phyloP scores from a whole-genome alignment of 2,329 filamentous ascomycete species.

The Penicillium sp. region DNA sequence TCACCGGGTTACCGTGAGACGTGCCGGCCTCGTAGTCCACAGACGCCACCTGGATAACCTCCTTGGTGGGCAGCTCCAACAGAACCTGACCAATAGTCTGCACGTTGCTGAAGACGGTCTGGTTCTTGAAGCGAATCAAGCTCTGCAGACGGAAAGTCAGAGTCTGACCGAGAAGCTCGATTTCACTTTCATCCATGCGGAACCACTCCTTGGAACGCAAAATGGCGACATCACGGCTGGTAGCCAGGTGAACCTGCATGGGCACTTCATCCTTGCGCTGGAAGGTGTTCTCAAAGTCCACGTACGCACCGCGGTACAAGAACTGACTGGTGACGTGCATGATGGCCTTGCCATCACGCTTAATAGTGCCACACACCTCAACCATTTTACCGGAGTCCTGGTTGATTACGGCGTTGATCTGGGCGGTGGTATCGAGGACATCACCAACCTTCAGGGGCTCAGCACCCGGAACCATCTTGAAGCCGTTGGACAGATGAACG shows the following conservation, averaged over 20 bases:
- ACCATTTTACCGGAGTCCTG: constrained; percentile 99
- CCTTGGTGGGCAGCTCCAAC: constrained; percentile 92
- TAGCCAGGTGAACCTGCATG: constrained; percentile 85
- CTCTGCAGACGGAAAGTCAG: constrained; percentile 94
- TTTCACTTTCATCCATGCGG: constrained; percentile 77
- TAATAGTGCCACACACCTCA: constrained; percentile 97
- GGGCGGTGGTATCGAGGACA: constrained; percentile 85
- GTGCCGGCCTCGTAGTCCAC: constrained; percentile 91
- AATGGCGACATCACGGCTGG: constrained; percentile 88
- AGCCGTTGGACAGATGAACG: constrained; percentile 94
- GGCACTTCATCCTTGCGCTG: constrained; percentile 95
- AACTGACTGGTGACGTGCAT: constrained; percentile 99
- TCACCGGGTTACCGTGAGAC: constrained; percentile 93
- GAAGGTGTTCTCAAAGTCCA: constrained; percentile 97
- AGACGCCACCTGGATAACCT: constrained; percentile 94
- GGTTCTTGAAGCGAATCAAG: constrained; percentile 91
- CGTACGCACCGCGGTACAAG: constrained; percentile 89
- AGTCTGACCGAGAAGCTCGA: constrained; percentile 88
- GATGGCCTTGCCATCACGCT: constrained; percentile 75
- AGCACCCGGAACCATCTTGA: constrained; percentile 96
- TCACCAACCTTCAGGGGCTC: constrained; percentile 95
- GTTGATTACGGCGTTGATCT: constrained; percentile 97
- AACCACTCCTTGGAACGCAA: constrained; percentile 98
- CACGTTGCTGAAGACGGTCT: constrained; percentile 84
- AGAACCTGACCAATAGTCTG: constrained; percentile 91